Evolutionary conservation across 1,284 basidiomycete species (phyloP), one percentile per base, ranked within the genome.

Genomic region (Microbotryomycetes sp.): DNA sequence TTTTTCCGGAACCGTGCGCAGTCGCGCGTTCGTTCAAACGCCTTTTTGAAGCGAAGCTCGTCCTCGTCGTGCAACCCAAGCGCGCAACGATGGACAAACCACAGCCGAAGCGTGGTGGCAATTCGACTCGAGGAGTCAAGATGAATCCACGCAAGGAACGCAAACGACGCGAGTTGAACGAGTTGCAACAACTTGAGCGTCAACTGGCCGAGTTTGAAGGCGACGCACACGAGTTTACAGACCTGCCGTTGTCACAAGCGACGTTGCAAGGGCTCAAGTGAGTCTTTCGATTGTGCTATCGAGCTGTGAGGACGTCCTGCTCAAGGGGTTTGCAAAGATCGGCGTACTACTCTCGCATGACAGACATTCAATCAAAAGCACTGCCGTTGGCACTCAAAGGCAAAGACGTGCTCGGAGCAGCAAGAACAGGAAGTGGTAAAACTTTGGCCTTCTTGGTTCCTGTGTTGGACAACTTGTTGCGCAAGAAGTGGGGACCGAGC

Each of bases 381-480:
- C 77, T 88, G 32, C 86, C 85, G 2, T 74, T 83, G 3, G 81
- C 85, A 1, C 74, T 89, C 3, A 84, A 83, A 69, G 83, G 83
- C 6, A 81, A 81, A 49, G 86, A 89, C 67, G 81, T 91, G 6
- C 80, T 90, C 3, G 89, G 86, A 6, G 85, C 88, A 0, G 89
- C 88, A 4, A 80, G 84, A 19, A 91, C 88, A 1, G 88, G 88
- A 1, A 88, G 86, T 30, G 88, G 88, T 22, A 91, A 91, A 77
- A 91, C 88, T 3, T 80, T 91, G 23, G 86, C 88, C 0, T 91
- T 91, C 76, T 79, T 91, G 46, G 80, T 91, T 25, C 89, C 88
- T 0, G 78, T 87, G 12, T 80, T 91, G 47, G 88, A 91, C 77
- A 78, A 84, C 28, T 80, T 91, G 28, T 86, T 87, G 71, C 80